A percentile compares a stretch with the other conserved stretches of the same genome.
Conservation (phyloP, 2,329 filamentous ascomycete species). For the Verticillium nonalfalfae region DNA sequence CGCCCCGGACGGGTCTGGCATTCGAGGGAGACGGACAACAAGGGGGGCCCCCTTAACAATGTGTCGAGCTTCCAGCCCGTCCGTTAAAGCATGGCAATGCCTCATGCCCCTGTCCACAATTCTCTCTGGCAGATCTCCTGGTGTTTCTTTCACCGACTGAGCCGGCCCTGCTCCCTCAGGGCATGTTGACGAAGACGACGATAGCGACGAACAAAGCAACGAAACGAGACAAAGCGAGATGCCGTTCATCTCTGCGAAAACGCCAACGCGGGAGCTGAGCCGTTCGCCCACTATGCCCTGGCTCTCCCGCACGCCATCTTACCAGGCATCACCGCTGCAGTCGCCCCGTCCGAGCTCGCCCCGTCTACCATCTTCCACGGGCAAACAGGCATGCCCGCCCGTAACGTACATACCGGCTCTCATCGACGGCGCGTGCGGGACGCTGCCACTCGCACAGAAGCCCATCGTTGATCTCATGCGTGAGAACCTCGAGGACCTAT, state of each 20-base stretch:
- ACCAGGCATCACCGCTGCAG: constrained; percentile 4
- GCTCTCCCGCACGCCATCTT: constrained; percentile 10
- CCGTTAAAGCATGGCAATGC: not conserved
- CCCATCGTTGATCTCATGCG: constrained; percentile 14
- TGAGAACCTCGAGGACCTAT: constrained; percentile 14
- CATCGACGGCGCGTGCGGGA: constrained; percentile 26
- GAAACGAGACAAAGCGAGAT: not conserved
- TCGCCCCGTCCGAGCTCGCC: constrained; percentile 5
- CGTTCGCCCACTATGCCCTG: constrained; percentile 7
- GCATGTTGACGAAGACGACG: not conserved
- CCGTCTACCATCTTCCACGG: not conserved
- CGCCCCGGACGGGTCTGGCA: not conserved
- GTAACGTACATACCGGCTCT: constrained; percentile 27
- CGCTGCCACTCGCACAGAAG: constrained; percentile 19
- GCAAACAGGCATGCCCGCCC: constrained; percentile 10
- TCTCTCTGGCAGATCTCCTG: too few species aligned
- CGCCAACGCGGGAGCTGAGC: not conserved
- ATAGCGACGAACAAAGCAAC: not conserved
- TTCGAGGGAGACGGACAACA: not conserved
- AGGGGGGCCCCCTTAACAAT: not conserved
- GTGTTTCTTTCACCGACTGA: not conserved
- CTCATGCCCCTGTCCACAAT: not conserved
- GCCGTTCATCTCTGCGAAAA: constrained; percentile 6
- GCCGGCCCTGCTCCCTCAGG: not conserved
- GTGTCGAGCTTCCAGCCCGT: not conserved